Conservation (phyloP, 805 yeast genomes). For the Candida maris region DNA sequence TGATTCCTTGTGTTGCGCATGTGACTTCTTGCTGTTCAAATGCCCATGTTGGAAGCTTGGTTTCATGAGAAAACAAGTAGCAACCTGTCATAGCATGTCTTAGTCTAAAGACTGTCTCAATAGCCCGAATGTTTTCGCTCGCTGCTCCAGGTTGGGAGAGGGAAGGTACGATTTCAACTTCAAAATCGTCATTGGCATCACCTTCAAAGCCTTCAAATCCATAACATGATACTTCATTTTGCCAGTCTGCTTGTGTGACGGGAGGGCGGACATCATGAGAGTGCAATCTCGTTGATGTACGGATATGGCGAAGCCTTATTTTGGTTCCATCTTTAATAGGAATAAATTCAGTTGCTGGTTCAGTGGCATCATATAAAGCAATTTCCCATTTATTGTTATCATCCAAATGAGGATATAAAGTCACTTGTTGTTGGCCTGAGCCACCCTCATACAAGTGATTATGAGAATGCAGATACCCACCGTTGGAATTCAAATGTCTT, state of each 20-base stretch:
- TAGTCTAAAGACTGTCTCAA: conserved; percentile 67
- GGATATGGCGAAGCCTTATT: conserved; percentile 60
- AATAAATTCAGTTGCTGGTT: conserved; percentile 53
- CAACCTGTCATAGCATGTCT: conserved; percentile 79
- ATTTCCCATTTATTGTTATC: conserved; percentile 68
- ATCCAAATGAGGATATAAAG: conserved; percentile 77
- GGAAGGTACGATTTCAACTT: conserved; percentile 64
- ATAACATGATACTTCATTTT: conserved; percentile 74
- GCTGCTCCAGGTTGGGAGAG: conserved; percentile 49
- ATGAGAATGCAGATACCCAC: conserved; percentile 85
- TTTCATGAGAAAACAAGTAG: conserved; percentile 70
- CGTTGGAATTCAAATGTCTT: conserved; percentile 67
- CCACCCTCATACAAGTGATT: conserved; percentile 68
- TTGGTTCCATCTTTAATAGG: conserved; percentile 67
- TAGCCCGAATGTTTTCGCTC: conserved; percentile 54
- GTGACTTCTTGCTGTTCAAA: conserved; percentile 83
- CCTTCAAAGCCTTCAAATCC: conserved; percentile 76
- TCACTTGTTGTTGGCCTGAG: conserved; percentile 79
- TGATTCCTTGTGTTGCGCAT: conserved; percentile 66
- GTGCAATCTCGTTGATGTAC: conserved; percentile 65
- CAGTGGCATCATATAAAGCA: conserved; percentile 61
- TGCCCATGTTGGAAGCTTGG: conserved; percentile 79
- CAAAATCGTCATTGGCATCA: conserved; percentile 80
- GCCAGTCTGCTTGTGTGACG: conserved; percentile 76
- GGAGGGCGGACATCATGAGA: conserved; percentile 83